Base-by-base conservation (phyloP, 2,329 filamentous ascomycete genomes). In the Ophiocordyceps camponoti-floridani region DNA sequence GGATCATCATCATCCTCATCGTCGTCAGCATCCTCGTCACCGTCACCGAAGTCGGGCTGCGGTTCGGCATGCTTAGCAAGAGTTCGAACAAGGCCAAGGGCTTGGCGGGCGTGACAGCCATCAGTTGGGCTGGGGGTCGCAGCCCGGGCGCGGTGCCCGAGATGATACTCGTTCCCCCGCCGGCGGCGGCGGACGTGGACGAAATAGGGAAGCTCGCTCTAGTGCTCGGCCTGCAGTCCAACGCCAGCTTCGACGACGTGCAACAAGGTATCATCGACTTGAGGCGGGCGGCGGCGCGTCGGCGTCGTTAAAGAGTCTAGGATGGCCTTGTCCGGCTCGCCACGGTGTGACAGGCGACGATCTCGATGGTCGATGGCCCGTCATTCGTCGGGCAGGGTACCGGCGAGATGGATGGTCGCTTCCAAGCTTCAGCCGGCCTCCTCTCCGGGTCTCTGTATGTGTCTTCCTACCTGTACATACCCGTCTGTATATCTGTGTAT, bases 1-100 rank as follows among this genome's bases (percentile, higher is more conserved):
- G 89, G 89, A 96, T 98, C 61, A 82, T 96, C 61, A 98, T 98
- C 55, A 72, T 94, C 41, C 74, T 98, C 41, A 98, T 98, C 57
- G 63, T 93, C 42, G 68, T 96, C 52, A 89, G 82, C 57, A 96
- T 98, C 55, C 68, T 87, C 44, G 86, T 98, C 44, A 96, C 91
- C 2, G 82, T 85, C 43, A 80, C 82, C 4, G 91, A 98, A 64
- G 89, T 96, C 9, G 77, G 82, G 45, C 67, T 98, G 43, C 75
- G 91, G 7, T 96, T 96, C 57, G 79, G 72, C 27, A 82, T 94
- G 45, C 64, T 94, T 44, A 56, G 54, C 45, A 57, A 57, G 42
- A 50, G 48, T 43, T 48, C 46, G 18, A 49, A 49, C 26, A 48
- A 50, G 27, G 44, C 14, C 19, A 44, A 44, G 38, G 51, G 14